These are phyloP conservation scores for Odontarrhena argentea DNA, from an alignment of 345 rosid species.

Conservation along the genomic window DNA sequence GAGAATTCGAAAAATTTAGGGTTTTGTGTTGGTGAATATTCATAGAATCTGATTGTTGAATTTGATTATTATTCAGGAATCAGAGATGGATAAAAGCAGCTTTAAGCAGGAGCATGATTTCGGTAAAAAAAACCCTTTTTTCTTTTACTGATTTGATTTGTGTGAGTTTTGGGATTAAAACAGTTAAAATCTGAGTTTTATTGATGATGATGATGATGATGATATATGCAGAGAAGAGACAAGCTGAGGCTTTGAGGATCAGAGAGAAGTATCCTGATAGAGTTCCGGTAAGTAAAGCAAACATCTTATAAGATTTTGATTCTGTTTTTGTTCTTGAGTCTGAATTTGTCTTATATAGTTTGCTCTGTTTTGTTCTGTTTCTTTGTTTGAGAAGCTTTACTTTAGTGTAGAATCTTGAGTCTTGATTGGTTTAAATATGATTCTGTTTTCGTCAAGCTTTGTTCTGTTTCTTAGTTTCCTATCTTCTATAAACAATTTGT, in stretches of 20 bases:
- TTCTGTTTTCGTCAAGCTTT: neutral
- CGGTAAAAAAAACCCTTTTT: neutral
- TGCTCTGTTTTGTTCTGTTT: neutral
- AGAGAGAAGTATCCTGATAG: constrained; percentile 30
- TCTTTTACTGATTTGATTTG: neutral
- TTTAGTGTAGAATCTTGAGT: neutral
- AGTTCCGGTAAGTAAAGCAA: constrained; percentile 6
- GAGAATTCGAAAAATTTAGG: neutral
- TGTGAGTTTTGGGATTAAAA: neutral
- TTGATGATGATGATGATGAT: neutral
- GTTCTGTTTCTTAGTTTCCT: neutral
- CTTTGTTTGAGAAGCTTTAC: neutral
- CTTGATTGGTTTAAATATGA: neutral
- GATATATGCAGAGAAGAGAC: constrained; percentile 18
- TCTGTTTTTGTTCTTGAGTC: constrained; percentile 1
- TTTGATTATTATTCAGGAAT: neutral
- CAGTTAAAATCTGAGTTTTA: neutral
- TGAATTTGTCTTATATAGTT: too few species aligned
- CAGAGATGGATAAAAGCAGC: constrained; percentile 9
- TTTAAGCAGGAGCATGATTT: constrained; percentile 28
- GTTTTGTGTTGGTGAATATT: neutral
- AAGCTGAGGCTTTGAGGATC: constrained; percentile 24
- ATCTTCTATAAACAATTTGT: neutral
- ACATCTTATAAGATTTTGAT: neutral
- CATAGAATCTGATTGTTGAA: neutral